phyloP scores from a whole-genome alignment of 2,329 filamentous ascomycete species.

The Cladobotryum mycophilum region DNA sequence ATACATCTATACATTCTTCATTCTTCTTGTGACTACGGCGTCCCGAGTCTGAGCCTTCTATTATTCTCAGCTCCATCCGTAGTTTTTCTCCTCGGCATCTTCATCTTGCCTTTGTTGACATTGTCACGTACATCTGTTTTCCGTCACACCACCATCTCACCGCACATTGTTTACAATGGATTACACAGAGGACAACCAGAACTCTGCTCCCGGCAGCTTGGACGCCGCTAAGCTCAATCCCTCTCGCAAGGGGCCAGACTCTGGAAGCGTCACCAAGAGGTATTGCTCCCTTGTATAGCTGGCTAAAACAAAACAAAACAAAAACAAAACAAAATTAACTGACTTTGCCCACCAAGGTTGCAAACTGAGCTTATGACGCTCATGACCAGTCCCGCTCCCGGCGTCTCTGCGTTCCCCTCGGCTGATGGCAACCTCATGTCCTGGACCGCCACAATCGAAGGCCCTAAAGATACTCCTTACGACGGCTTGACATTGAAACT shows the following conservation, averaged over 20 bases:
- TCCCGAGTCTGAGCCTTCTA: too few relatives aligned
- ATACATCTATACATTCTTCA: too few relatives aligned
- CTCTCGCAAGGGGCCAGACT: conserved; percentile 54
- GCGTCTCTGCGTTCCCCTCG: conserved; percentile 90
- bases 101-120: too few relatives aligned
- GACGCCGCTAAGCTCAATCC: conserved; percentile 56
- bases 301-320: neutral
- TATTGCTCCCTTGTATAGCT: conserved; percentile 27
- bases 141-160: neutral
- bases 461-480: conserved; percentile 88
- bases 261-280: conserved; percentile 74
- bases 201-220: conserved; percentile 56
- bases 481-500: conserved; percentile 85
- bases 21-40: too few relatives aligned
- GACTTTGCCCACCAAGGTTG: conserved; percentile 52
- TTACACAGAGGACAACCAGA: conserved; percentile 54
- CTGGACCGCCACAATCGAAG: conserved; percentile 91
- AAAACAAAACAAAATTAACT: conserved; percentile 2
- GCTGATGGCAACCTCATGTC: conserved; percentile 82
- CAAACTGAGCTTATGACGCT: conserved; percentile 98
- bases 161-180: conserved; percentile 27
- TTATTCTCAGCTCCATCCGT: too few relatives aligned
- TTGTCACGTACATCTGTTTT: too few relatives aligned
- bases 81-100: too few relatives aligned
- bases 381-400: conserved; percentile 90